Percentiles rank a stretch among this genome's conserved stretches.
These are phyloP conservation scores for Solanum medicagineum DNA, from an alignment of 257 asterid genomes.

Conservation along the genomic window DNA sequence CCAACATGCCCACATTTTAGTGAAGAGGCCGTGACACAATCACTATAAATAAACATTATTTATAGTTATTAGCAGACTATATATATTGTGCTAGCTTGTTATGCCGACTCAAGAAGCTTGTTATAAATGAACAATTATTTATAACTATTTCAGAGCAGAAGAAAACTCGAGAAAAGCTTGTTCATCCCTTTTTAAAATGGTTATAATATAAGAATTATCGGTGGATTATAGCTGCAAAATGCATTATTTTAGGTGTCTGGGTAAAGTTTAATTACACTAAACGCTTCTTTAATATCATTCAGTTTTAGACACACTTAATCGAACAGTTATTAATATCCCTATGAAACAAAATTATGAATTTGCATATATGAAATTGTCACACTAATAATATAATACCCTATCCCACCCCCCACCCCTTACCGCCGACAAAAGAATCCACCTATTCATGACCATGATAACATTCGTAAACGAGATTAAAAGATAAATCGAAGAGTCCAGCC, in stretches of 20 bases:
- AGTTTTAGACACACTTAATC: neutral
- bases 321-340: no score
- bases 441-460: neutral
- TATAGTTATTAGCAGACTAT: neutral
- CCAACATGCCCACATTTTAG: neutral
- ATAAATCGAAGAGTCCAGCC: neutral
- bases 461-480: neutral
- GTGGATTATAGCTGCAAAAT: neutral
- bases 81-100: neutral
- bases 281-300: neutral
- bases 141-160: neutral
- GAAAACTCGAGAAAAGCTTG: neutral
- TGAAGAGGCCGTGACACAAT: neutral
- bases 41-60: neutral
- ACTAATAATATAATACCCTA: neutral
- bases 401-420: neutral
- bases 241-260: no score
- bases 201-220: neutral
- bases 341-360: no score
- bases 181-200: neutral
- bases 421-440: neutral
- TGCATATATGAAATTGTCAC: no score
- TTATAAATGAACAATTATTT: neutral
- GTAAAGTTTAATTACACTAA: neutral
- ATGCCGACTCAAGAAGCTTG: neutral